These are phyloP conservation scores for Jaminaea rosea DNA, from an alignment of 1,284 basidiomycete genomes.

Conservation along the genomic window DNA sequence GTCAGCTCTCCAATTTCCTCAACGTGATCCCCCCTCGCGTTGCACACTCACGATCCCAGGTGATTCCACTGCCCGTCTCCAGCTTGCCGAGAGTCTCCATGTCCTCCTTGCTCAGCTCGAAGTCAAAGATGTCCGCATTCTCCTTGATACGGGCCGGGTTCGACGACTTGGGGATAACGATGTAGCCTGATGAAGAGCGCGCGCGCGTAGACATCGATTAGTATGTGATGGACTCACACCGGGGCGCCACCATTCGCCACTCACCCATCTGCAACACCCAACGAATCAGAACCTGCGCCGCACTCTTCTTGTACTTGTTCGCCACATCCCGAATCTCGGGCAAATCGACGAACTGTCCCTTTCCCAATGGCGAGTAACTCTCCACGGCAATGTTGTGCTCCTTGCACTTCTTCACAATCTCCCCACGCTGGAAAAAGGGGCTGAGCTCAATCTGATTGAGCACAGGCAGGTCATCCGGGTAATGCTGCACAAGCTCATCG, in stretches of 20 bases:
- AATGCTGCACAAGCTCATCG: conserved; percentile 43
- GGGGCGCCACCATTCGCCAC: no score
- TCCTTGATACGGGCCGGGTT: conserved; percentile 59
- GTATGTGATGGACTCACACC: no score
- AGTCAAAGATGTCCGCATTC: conserved; percentile 64
- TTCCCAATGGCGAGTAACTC: conserved; percentile 49
- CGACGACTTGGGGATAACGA: conserved; percentile 63
- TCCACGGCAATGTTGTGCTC: conserved; percentile 63
- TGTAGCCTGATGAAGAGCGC: conserved; percentile 54
- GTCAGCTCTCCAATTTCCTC: no score
- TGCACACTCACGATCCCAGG: conserved; percentile 6
- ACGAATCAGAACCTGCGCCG: conserved; percentile 66
- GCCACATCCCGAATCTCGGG: conserved; percentile 5
- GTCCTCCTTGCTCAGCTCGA: conserved; percentile 59
- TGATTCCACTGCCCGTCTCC: conserved; percentile 10
- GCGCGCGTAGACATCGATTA: no score
- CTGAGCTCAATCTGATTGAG: conserved; percentile 58
- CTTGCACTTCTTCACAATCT: conserved; percentile 68
- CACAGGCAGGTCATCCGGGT: conserved; percentile 8
- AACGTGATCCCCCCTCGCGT: no score
- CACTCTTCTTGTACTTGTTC: conserved; percentile 65
- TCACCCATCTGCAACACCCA: conserved; percentile 73
- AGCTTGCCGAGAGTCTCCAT: conserved; percentile 48
- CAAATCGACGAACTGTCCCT: conserved; percentile 10
- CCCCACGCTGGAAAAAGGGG: conserved; percentile 70